Evolutionary conservation across 1,284 basidiomycete genomes (phyloP), one percentile per base, ranked within the genome.

Genomic region (Pseudozyma tsukubaensis): DNA sequence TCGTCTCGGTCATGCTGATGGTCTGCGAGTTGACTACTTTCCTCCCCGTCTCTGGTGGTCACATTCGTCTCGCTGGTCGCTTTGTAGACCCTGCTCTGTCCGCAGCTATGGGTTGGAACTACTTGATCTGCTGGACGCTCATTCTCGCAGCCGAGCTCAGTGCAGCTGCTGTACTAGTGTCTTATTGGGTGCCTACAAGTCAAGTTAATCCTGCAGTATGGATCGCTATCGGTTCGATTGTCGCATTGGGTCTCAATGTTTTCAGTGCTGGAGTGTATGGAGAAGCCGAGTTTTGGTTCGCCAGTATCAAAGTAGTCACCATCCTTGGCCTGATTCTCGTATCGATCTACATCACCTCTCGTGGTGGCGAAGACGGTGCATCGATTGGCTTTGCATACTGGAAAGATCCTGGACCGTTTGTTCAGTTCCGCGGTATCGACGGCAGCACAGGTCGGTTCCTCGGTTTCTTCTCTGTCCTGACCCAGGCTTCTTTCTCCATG

Each of bases 61-160:
- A 93, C 83, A 92, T 94, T 85, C 91, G 89, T 58, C 87, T 94
- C 37, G 91, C 92, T 2, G 90, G 89, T 77, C 90, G 91, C 47
- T 92, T 92, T 80, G 90, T 93, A 35, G 89, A 92, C 78, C 90
- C 90, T 11, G 91, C 92, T 0, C 88, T 94, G 69, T 90, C 90
- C 0, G 83, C 83, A 57, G 78, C 83, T 89, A 49, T 84, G 89
- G 49, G 91, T 89, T 66, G 88, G 92, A 19, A 87, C 93, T 89
- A 92, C 92, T 78, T 61, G 64, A 76, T 63, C 68, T 71, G 71
- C 68, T 75, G 72, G 72, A 55, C 84, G 18, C 86, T 87, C 69
- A 84, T 92, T 59, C 87, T 93, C 21, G 92, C 92, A 3, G 91
- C 92, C 5, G 92, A 94, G 80, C 85, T 94, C 14, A 89, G 90